Base-by-base conservation (phyloP, 495 filamentous ascomycete genomes). In the Penicillium macrosclerotiorum region DNA sequence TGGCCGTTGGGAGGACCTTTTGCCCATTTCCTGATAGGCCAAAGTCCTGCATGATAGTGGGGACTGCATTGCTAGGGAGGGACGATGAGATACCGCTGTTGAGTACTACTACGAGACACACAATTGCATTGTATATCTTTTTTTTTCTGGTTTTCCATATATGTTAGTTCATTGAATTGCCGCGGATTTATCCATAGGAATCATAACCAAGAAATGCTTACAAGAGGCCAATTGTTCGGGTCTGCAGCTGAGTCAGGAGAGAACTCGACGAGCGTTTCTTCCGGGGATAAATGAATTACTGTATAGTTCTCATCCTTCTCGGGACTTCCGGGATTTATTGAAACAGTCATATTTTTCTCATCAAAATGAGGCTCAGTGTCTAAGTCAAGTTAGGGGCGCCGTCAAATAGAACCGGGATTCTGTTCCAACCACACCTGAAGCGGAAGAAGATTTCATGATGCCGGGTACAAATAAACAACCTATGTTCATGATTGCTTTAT, bases 1-100 rank as follows among this genome's bases (percentile, higher is more conserved):
- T 78, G 0, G 85, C 86, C 0, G 86, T 88, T 8, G 88, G 88
- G 5, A 93, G 71, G 14, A 85, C 80, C 29, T 80, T 73, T 29
- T 80, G 71, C 5, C 55, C 39, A 46, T 68, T 25, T 13, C 60
- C 68, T 69, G 49, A 46, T 19, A 61, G 38, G 36, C 58, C 26
- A 49, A 71, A 70, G n/a, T 69, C 61, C n/a, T 67, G 50, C 59
- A 68, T 62, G 52, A 71, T 73, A 35, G 68, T 74, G 7, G 72
- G 75, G 29, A 80, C 77, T 31, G 79, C 79, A 60, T 82, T 86
- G 50, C 81, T 80, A 0, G 87, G 83, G 5, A 93, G 60, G 0
- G 84, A 76, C 18, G 79, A 80, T 1, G 82, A 81, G 54, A 91
- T 76, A 11, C 86, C 89, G 33, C 79, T 83, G 60, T 90, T 91